Conservation (phyloP, 2,329 filamentous ascomycete genomes). For the Cylindrodendrum hubeiense region DNA sequence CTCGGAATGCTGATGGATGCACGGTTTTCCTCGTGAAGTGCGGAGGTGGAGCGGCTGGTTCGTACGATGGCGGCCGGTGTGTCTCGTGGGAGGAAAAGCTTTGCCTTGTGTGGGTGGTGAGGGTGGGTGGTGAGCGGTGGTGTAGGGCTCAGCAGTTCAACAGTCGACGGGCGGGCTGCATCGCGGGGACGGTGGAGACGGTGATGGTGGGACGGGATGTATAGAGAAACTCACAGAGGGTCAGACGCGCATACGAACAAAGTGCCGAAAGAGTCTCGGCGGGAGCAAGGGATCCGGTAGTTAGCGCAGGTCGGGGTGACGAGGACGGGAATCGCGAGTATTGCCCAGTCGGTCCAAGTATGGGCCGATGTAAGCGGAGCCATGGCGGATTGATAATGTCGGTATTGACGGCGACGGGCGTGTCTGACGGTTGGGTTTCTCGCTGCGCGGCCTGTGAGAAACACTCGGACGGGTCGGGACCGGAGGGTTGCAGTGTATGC, state of each 20-base stretch:
- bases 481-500: not conserved
- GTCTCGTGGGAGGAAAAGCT: not conserved
- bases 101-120: conserved; percentile 12
- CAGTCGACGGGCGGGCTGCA: not conserved
- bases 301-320: conserved; percentile 5
- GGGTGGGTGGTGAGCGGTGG: conserved; percentile 19
- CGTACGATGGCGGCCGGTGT: conserved; percentile 16
- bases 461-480: conserved; percentile 10
- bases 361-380: not conserved
- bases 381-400: too few relatives aligned
- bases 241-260: not conserved
- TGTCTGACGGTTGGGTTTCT: too few relatives aligned
- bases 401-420: too few relatives aligned
- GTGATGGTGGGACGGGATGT: not conserved
- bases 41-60: conserved; percentile 18
- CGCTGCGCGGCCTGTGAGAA: not conserved
- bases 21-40: conserved; percentile 21
- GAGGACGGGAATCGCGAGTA: conserved; percentile 7
- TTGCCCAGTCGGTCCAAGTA: not conserved
- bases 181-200: not conserved
- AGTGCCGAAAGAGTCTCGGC: conserved; percentile 18
- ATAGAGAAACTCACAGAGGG: not conserved
- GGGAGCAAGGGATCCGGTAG: conserved; percentile 19
- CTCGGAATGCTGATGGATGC: conserved; percentile 17
- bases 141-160: not conserved